These are phyloP conservation scores for Aristolochia fimbriata DNA, from an alignment of 164 flowering plant genomes.

Conservation along the genomic window DNA sequence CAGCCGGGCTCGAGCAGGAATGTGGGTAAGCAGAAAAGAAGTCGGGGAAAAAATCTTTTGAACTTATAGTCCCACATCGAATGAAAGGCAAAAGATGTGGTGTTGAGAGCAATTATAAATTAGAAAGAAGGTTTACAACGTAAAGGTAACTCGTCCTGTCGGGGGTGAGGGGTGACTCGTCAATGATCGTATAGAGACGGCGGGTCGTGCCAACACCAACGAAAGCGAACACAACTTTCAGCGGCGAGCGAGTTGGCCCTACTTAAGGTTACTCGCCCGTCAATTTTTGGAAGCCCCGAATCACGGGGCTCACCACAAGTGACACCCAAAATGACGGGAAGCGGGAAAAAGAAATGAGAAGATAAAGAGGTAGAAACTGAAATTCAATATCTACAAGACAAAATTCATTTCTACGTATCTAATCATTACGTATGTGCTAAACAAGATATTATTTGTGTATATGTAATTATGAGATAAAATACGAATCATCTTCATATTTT, in stretches of 20 bases:
- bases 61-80: conserved; percentile 17
- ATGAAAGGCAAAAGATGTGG: fast-evolving
- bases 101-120: not conserved
- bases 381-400: too few relatives aligned
- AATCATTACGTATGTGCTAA: too few relatives aligned
- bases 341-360: too few relatives aligned
- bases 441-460: too few relatives aligned
- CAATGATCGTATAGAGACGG: conserved; percentile 47
- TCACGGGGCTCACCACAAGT: not conserved
- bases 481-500: too few relatives aligned
- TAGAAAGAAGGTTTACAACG: not conserved
- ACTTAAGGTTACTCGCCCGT: conserved; percentile 18
- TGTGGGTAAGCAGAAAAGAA: too few relatives aligned
- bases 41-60: too few relatives aligned
- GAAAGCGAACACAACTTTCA: conserved; percentile 14
- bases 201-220: conserved; percentile 49
- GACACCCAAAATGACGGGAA: too few relatives aligned
- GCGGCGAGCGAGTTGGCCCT: conserved; percentile 16
- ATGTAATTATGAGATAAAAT: too few relatives aligned
- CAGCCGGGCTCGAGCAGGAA: too few relatives aligned
- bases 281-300: conserved; percentile 18
- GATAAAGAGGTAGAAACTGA: too few relatives aligned
- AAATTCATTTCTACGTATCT: too few relatives aligned
- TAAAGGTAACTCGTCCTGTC: conserved; percentile 10
- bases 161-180: conserved; percentile 44